phyloP scores from a whole-genome alignment of 202 grass and related monocot species.

The Thinopyrum obtusiflorum region DNA sequence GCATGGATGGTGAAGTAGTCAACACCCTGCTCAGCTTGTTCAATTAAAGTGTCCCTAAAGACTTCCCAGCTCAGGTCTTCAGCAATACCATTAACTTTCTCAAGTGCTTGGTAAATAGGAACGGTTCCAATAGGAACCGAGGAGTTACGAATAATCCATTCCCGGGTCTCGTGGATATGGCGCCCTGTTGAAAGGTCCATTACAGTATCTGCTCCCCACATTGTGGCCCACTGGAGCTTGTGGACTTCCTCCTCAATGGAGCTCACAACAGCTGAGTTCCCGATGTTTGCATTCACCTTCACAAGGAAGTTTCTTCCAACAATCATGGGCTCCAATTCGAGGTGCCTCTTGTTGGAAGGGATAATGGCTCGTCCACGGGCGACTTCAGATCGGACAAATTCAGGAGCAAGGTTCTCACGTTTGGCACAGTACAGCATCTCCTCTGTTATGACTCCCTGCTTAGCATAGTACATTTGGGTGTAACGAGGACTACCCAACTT shows the following conservation, averaged over 20 bases:
- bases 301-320: slow-evolving; percentile 96
- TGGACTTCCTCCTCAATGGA: slow-evolving; percentile 98
- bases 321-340: slow-evolving; percentile 98
- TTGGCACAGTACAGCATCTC: slow-evolving; percentile 95
- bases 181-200: slow-evolving; percentile 98
- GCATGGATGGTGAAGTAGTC: slow-evolving; percentile 99
- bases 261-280: slow-evolving; percentile 88
- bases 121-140: slow-evolving; percentile 91
- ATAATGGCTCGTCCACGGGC: slow-evolving; percentile 89
- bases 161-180: slow-evolving; percentile 96
- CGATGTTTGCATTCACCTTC: slow-evolving; percentile 97
- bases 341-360: slow-evolving; percentile 91
- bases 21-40: slow-evolving; percentile 97
- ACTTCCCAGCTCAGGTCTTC: slow-evolving; percentile 95
- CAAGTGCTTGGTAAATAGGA: slow-evolving; percentile 96
- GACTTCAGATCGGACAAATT: slow-evolving; percentile 91
- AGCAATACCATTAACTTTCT: slow-evolving; percentile 96
- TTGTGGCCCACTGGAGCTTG: slow-evolving; percentile 99
- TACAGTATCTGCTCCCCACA: slow-evolving; percentile 97
- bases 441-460: slow-evolving; percentile 92
- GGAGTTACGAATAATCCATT: slow-evolving; percentile 97
- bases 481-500: slow-evolving; percentile 64
- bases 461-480: slow-evolving; percentile 98
- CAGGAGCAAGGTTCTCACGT: slow-evolving; percentile 87
- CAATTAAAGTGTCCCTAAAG: slow-evolving; percentile 89